phyloP scores from a whole-genome alignment of 2,329 filamentous ascomycete genomes.

The Gnomoniopsis sp. region DNA sequence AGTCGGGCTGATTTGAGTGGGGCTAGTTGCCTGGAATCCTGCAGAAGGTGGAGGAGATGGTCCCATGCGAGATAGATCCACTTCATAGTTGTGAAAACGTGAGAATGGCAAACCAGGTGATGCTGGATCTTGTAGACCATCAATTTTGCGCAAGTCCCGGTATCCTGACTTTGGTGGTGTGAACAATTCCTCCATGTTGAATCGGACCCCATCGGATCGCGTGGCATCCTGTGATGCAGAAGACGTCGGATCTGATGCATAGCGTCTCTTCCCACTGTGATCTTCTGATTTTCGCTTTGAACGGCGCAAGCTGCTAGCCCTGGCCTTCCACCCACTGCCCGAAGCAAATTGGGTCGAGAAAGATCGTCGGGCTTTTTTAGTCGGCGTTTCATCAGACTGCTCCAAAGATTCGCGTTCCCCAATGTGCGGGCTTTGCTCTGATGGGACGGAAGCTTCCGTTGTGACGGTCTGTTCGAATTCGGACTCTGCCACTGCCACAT shows the following conservation, averaged over 20 bases:
- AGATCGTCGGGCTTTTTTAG: slow-evolving; percentile 48
- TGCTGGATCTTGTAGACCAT: slow-evolving; percentile 30
- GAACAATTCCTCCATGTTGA: slow-evolving; percentile 25
- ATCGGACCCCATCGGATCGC: slow-evolving; percentile 22
- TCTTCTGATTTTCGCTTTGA: slow-evolving; percentile 47
- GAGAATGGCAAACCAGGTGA: slow-evolving; percentile 56
- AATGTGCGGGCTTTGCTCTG: slow-evolving; percentile 3
- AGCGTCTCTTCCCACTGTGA: slow-evolving; percentile 42
- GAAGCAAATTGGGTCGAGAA: slow-evolving; percentile 59
- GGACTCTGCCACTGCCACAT: slow-evolving; percentile 8
- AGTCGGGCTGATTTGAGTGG: slow-evolving; percentile 38
- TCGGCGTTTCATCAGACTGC: slow-evolving; percentile 37
- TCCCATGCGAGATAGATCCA: slow-evolving; percentile 48
- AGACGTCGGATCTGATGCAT: slow-evolving; percentile 51
- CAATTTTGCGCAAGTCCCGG: slow-evolving; percentile 22
- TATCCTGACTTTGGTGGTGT: slow-evolving; percentile 25
- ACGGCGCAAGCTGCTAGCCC: slow-evolving; percentile 53
- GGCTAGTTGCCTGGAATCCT: slow-evolving; percentile 35
- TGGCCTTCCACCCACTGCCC: slow-evolving; percentile 53
- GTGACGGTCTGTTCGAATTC: slow-evolving; percentile 11
- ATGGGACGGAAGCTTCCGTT: slow-evolving; percentile 3
- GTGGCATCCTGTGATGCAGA: slow-evolving; percentile 24
- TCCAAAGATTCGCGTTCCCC: slow-evolving; percentile 16
- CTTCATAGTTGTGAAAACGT: slow-evolving; percentile 51
- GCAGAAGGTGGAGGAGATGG: slow-evolving; percentile 37